Base-by-base conservation (phyloP, 1,139 yeast genomes). In the Saccharomyces hybrid region DNA sequence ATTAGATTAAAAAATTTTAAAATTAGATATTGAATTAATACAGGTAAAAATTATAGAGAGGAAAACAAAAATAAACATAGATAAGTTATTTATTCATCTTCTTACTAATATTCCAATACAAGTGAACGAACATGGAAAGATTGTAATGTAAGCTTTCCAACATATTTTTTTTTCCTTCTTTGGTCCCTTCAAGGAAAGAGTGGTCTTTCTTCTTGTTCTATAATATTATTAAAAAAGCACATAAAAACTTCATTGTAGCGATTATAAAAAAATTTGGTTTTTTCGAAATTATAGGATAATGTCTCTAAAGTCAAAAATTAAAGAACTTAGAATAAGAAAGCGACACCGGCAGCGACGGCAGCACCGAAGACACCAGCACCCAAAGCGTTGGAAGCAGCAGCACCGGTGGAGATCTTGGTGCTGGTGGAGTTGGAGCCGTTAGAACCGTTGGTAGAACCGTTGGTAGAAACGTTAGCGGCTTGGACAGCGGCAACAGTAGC, bases 301-400 rank as follows among this genome's bases (percentile, higher is more conserved):
- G 44, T 38, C 44, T 16, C 25, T 8, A 38, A 38, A 14, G 44
- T 38, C 44, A 16, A 38, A 38, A 38, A 38, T 38, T 38, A 38
- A 38, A 16, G 44, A 27, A 59, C 73, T 80, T 82, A 82, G 76
- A 82, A 79, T 68, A 81, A 76, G 73, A 83, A 77, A 70, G 84
- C 88, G 67, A 82, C 81, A 74, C 85, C 87, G 66, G 85, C 88
- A 64, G 86, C 88, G 62, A 82, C 83, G 68, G 83, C 85, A 70
- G 86, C 88, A 75, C 86, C 88, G 71, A 82, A 77, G 68, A 80
- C 77, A 74, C 84, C 84, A 65, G 83, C 84, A 72, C 76, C 75
- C 67, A 75, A 72, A 57, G 78, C 76, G 75, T 79, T 76, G 67
- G 73, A 68, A 63, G 73, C 78, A 63, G 82, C 82, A 65, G 81